phyloP scores from a whole-genome alignment of 2,329 filamentous ascomycete genomes.

The Elsinoe ampelina region DNA sequence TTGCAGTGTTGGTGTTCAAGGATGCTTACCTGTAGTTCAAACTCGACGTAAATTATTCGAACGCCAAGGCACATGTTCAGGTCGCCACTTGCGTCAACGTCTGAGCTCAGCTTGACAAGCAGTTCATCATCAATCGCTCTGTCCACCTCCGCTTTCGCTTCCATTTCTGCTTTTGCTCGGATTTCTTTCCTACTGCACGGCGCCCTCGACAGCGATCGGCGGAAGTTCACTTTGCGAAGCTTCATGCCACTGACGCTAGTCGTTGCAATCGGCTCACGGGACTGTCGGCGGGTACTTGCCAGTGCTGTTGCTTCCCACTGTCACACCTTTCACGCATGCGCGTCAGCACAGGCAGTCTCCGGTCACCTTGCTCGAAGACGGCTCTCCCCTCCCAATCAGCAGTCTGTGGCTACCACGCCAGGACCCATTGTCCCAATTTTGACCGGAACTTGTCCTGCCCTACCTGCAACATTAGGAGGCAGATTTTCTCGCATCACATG shows the following conservation, averaged over 20 bases:
- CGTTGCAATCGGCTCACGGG: neutral
- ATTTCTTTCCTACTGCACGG: too few relatives aligned
- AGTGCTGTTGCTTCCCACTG: neutral
- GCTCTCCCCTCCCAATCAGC: neutral
- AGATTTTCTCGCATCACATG: neutral
- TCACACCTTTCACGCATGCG: too few relatives aligned
- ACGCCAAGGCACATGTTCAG: too few relatives aligned
- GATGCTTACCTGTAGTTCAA: too few relatives aligned
- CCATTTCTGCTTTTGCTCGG: too few relatives aligned
- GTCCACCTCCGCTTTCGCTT: too few relatives aligned
- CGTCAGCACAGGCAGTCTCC: neutral
- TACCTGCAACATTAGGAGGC: neutral
- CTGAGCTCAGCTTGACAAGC: too few relatives aligned
- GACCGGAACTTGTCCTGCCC: neutral
- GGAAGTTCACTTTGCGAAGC: neutral
- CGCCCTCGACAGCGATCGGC: neutral
- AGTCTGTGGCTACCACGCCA: neutral
- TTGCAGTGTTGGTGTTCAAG: too few relatives aligned
- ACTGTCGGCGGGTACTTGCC: neutral
- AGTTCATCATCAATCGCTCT: too few relatives aligned
- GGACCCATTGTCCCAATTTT: neutral
- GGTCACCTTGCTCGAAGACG: neutral
- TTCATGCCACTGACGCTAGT: neutral
- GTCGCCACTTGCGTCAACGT: too few relatives aligned
- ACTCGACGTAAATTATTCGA: too few relatives aligned